phyloP scores from a whole-genome alignment of 1,284 basidiomycete genomes.

The Ganoderma resinaceum region DNA sequence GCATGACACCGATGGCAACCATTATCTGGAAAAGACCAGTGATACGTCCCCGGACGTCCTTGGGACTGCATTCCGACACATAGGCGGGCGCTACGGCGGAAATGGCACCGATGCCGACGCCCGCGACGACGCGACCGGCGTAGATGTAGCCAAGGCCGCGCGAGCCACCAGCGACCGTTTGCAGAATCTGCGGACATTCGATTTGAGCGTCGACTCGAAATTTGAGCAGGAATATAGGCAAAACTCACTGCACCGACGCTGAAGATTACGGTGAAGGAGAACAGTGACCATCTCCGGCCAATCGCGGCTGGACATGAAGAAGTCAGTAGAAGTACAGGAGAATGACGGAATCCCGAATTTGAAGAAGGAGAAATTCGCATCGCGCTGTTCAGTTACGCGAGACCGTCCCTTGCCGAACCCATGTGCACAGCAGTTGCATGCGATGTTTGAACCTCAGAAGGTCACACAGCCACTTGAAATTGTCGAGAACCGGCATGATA shows the following conservation, averaged over 20 bases:
- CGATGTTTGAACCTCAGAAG: background rate
- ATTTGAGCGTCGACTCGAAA: slow-evolving; percentile 18
- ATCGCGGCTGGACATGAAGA: slow-evolving; percentile 48
- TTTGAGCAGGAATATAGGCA: slow-evolving; percentile 13
- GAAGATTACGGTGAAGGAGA: slow-evolving; percentile 69
- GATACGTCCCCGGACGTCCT: slow-evolving; percentile 74
- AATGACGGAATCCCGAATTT: background rate
- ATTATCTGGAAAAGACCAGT: slow-evolving; percentile 86
- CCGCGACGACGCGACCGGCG: slow-evolving; percentile 75
- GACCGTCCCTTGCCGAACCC: too few species aligned
- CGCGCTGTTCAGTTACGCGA: background rate
- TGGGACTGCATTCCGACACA: slow-evolving; percentile 82
- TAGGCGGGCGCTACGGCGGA: slow-evolving; percentile 77
- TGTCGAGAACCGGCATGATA: background rate
- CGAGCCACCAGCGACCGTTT: slow-evolving; percentile 65
- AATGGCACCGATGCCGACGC: slow-evolving; percentile 74
- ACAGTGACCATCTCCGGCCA: slow-evolving; percentile 62
- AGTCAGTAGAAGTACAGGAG: background rate
- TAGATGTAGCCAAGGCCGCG: slow-evolving; percentile 73
- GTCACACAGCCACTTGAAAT: background rate
- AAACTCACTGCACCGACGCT: slow-evolving; percentile 66
- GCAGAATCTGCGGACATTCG: slow-evolving; percentile 48
- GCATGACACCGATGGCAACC: slow-evolving; percentile 78
- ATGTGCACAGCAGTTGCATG: background rate
- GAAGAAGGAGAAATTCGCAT: background rate